Evolutionary conservation across 371 early-diverging fungal species (phyloP), one percentile per base, ranked within the genome.

Genomic region (Rhizopus delemar): DNA sequence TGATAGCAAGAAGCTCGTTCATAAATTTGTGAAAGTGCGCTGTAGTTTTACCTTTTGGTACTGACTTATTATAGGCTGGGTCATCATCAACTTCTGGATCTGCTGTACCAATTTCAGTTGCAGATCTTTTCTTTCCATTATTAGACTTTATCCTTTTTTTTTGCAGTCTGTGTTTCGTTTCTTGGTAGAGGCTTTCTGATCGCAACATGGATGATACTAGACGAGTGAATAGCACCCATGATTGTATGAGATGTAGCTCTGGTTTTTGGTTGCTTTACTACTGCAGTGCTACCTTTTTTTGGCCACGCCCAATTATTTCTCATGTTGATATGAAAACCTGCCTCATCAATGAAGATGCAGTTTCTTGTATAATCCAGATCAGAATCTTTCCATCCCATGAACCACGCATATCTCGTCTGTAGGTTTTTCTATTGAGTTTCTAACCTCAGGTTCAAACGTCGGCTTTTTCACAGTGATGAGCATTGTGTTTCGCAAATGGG

Each of bases 1-100:
- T 31, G 41, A 51, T 35, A 59, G 31, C 59, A 51, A 59, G 52
- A 59, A 52, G 29, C 35, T 59, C 38, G 38, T 59, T 59, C 45
- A 59, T 59, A 35, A 59, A 59, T 41, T 59, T 59, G 33, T 50
- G 50, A 28, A 59, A 59, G 34, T 52, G 52, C 34, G 52, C 52
- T 50, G 59, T 52, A 51, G 52, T 52, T 45, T 51, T 52, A 50
- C 56, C 51, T 35, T 61, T 51, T 48, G 35, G 31, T 54, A 49
- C 49, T 50, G 41, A 34, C 13, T 51, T 61, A 34, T 51, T 61
- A 41, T 55, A 53, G 36, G 35, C 50, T 49, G 41, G 28, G 12
- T 54, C 45, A 45, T 46, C 46, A 39, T 57, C 33, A 31, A 51
- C 58, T 41, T 51, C 58, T 51, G 58, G 49, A 32, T 49, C 41